Evolutionary conservation across 371 early-diverging fungal species (phyloP).

Genomic region (Catenaria anguillulae): DNA sequence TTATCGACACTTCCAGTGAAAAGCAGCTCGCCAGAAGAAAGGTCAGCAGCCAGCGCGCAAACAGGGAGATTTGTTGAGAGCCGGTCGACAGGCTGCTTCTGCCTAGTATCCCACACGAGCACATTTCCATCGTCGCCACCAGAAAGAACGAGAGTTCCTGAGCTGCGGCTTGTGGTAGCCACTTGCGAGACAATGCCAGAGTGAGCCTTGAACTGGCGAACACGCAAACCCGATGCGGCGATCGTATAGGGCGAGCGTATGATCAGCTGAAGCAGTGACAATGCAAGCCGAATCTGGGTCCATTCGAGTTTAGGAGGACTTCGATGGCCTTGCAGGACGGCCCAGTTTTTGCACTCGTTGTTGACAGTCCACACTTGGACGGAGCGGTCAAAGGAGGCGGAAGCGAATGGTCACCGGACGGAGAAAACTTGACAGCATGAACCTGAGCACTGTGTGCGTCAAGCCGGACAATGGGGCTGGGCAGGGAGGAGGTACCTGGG

Average conservation of each 20-base stretch:
- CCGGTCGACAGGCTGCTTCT: constrained; percentile 53
- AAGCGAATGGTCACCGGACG: no score
- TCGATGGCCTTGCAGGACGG: constrained; percentile 71
- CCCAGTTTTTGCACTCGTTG: constrained; percentile 77
- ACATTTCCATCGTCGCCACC: constrained; percentile 48
- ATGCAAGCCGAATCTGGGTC: constrained; percentile 68
- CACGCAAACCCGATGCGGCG: constrained; percentile 48
- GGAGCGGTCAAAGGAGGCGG: no score
- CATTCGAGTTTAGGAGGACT: no score
- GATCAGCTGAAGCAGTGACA: constrained; percentile 59
- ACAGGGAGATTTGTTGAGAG: constrained; percentile 59
- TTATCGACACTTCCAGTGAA: constrained; percentile 87
- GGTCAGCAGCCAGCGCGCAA: constrained; percentile 63
- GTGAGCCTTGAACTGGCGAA: constrained; percentile 62
- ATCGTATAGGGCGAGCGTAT: constrained; percentile 66
- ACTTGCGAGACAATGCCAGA: constrained; percentile 55
- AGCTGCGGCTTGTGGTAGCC: constrained; percentile 42
- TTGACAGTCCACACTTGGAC: constrained; percentile 69
- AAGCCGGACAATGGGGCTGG: no score
- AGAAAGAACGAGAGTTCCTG: constrained; percentile 52
- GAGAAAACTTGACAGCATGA: no score
- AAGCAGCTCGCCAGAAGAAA: constrained; percentile 60
- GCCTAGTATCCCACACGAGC: constrained; percentile 56
- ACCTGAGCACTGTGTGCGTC: no score
- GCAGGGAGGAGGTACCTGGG: constrained; percentile 25